Conservation (phyloP, 2,329 filamentous ascomycete species). For the Chrysoporthe deuterocubensis region DNA sequence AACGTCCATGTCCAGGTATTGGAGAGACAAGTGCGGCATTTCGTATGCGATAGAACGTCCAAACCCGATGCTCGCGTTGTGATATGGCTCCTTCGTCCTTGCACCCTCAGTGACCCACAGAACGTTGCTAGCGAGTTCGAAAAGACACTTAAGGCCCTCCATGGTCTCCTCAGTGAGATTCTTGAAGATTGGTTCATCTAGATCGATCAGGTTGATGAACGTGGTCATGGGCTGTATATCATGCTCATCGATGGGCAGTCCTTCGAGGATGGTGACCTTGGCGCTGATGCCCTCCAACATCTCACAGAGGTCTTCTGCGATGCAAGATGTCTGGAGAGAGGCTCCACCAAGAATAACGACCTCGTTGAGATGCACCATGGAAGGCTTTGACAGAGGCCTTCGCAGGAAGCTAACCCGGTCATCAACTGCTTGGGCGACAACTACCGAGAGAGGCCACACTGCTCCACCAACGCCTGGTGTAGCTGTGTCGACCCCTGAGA, state of each 20-base stretch:
- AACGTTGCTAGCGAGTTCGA: conserved; percentile 27
- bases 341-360: background rate
- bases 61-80: conserved; percentile 34
- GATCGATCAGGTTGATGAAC: conserved; percentile 31
- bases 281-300: background rate
- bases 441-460: conserved; percentile 21
- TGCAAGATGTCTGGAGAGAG: background rate
- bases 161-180: conserved; percentile 26
- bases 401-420: conserved; percentile 14
- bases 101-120: conserved; percentile 36
- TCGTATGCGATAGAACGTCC: conserved; percentile 30
- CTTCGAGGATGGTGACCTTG: conserved; percentile 27
- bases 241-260: background rate
- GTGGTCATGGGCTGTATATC: conserved; percentile 2
- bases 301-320: background rate
- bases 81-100: conserved; percentile 29
- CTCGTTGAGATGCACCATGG: background rate
- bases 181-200: conserved; percentile 36
- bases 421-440: conserved; percentile 32
- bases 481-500: conserved; percentile 35
- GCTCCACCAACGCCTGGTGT: conserved; percentile 21
- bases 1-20: conserved; percentile 32
- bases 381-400: background rate
- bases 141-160: conserved; percentile 29
- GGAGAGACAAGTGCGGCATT: conserved; percentile 29